phyloP scores from a whole-genome alignment of 768 basidiomycete species.

The Lactarius evosmus region DNA sequence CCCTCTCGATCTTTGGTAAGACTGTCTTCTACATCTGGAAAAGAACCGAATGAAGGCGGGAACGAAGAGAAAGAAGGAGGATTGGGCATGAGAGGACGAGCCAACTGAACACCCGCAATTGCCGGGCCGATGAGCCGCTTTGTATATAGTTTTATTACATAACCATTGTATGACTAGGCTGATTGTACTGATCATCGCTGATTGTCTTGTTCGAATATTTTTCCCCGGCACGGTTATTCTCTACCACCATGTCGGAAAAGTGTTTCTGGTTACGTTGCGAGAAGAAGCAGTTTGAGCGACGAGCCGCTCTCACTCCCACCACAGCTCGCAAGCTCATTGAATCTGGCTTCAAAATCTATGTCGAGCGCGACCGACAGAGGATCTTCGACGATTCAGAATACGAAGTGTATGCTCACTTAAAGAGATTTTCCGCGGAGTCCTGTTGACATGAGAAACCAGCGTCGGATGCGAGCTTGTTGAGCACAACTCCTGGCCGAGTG shows the following conservation, averaged over 20 bases:
- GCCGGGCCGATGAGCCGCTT: neutral
- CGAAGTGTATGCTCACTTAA: constrained; percentile 64
- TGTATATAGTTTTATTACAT: neutral
- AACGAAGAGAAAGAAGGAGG: constrained; percentile 60
- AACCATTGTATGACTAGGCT: neutral
- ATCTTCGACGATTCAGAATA: constrained; percentile 94
- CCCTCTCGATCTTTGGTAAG: constrained; percentile 35
- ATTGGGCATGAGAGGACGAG: constrained; percentile 38
- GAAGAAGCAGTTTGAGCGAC: constrained; percentile 91
- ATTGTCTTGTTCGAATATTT: neutral
- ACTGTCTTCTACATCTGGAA: constrained; percentile 57
- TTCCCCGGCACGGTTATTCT: neutral
- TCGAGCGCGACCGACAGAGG: constrained; percentile 90
- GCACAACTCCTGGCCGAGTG: constrained; percentile 86
- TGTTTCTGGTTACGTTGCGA: constrained; percentile 94
- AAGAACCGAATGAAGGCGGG: constrained; percentile 65
- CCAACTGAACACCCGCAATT: neutral
- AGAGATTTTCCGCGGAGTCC: constrained; percentile 5
- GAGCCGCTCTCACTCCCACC: constrained; percentile 89
- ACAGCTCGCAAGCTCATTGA: constrained; percentile 86
- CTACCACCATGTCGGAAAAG: constrained; percentile 45
- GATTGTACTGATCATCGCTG: neutral
- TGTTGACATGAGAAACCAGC: constrained; percentile 41
- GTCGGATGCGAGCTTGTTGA: constrained; percentile 86
- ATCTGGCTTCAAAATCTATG: constrained; percentile 83